Conservation (phyloP, 768 basidiomycete genomes). For the Chalciporus piperatus region DNA sequence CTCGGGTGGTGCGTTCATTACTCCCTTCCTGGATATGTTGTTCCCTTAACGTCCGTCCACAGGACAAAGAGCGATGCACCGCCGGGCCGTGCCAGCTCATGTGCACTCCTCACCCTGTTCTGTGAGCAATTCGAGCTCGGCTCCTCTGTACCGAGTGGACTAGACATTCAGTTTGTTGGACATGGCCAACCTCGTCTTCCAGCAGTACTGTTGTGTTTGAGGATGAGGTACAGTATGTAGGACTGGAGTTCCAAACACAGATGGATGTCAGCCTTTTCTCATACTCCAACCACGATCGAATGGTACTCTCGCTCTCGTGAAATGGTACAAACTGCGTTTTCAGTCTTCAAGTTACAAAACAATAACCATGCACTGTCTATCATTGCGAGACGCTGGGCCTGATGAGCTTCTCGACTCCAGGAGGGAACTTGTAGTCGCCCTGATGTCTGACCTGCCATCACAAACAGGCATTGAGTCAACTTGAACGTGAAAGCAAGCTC, state of each 20-base stretch:
- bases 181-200: no score
- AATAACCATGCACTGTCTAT: not conserved
- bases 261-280: no score
- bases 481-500: not conserved
- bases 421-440: conserved; percentile 61
- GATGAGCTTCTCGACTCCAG: conserved; percentile 49
- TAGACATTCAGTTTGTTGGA: no score
- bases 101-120: conserved; percentile 74
- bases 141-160: conserved; percentile 83
- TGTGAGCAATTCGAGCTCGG: conserved; percentile 84
- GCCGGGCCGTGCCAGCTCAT: conserved; percentile 72
- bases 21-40: not conserved
- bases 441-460: conserved; percentile 58
- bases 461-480: conserved; percentile 12
- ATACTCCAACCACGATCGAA: no score
- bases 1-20: conserved; percentile 71
- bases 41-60: not conserved
- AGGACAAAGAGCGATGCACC: conserved; percentile 82
- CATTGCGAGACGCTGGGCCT: not conserved
- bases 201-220: no score
- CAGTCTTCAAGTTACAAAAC: not conserved
- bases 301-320: not conserved
- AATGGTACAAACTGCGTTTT: not conserved
- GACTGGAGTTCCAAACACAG: no score
- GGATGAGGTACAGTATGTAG: no score